These are phyloP conservation scores for Herpomyces periplanetae DNA, from an alignment of 2,329 filamentous ascomycete species.

Conservation along the genomic window DNA sequence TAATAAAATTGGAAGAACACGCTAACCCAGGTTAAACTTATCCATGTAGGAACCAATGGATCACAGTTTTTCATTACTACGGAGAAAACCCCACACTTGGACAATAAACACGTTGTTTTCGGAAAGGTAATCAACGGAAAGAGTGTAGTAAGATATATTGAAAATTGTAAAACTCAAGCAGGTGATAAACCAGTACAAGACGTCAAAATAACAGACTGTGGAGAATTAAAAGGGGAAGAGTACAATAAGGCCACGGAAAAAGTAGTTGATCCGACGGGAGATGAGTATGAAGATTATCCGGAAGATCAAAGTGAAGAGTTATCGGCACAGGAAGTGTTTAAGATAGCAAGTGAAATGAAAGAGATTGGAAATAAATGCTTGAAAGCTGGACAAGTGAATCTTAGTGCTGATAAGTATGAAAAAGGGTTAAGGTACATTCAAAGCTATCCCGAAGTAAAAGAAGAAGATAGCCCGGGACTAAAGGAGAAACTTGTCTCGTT, in stretches of 20 bases:
- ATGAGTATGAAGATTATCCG: conserved; percentile 78
- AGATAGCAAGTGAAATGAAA: conserved; percentile 54
- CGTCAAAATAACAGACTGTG: conserved; percentile 39
- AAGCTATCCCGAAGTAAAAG: conserved; percentile 28
- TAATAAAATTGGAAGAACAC: too few species aligned
- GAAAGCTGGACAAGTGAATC: conserved; percentile 27
- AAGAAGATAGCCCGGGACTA: conserved; percentile 26
- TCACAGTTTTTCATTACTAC: conserved; percentile 97
- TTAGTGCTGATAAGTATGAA: conserved; percentile 63
- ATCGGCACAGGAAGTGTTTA: conserved; percentile 23
- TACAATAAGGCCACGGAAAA: conserved; percentile 25
- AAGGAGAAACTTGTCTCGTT: conserved; percentile 26
- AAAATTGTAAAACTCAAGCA: conserved; percentile 32
- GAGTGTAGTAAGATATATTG: conserved; percentile 53
- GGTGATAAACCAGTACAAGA: conserved; percentile 40
- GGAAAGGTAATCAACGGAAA: conserved; percentile 78
- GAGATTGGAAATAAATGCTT: conserved; percentile 71
- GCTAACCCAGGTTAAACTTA: too few species aligned
- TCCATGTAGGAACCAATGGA: conserved; percentile 39
- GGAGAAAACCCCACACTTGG: conserved; percentile 65
- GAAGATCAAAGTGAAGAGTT: conserved; percentile 30
- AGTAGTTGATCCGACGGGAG: conserved; percentile 36
- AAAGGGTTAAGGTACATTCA: conserved; percentile 67
- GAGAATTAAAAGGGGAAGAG: conserved; percentile 33
- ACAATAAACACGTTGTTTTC: conserved; percentile 89